Evolutionary conservation across 1,139 yeast genomes (phyloP).

Genomic region (Debaryomyces sp.): DNA sequence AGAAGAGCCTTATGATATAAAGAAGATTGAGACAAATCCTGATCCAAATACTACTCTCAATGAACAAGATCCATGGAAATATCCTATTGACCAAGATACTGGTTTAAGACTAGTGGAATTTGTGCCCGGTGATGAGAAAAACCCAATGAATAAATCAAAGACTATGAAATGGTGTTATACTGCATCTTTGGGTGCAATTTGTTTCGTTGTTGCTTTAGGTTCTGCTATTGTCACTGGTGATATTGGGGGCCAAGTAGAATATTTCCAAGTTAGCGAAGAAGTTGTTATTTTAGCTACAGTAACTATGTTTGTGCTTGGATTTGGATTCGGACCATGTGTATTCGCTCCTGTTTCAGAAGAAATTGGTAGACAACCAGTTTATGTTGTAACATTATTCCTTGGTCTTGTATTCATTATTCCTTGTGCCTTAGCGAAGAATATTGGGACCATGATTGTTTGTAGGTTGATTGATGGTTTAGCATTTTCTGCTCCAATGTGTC

Average conservation of each 20-base stretch:
- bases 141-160: constrained; percentile 58
- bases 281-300: constrained; percentile 58
- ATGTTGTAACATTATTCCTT: constrained; percentile 53
- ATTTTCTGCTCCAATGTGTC: constrained; percentile 80
- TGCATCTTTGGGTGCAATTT: constrained; percentile 47
- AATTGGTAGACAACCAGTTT: constrained; percentile 65
- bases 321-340: constrained; percentile 74
- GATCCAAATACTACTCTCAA: constrained; percentile 43
- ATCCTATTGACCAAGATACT: constrained; percentile 58
- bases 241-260: constrained; percentile 51
- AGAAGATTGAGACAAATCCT: constrained; percentile 35
- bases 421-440: constrained; percentile 71
- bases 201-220: constrained; percentile 64
- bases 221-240: constrained; percentile 67
- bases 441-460: constrained; percentile 67
- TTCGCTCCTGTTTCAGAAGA: constrained; percentile 56
- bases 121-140: constrained; percentile 53
- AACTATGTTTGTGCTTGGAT: constrained; percentile 68
- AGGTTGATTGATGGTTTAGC: constrained; percentile 71
- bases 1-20: constrained; percentile 54
- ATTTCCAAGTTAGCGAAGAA: constrained; percentile 56
- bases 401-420: constrained; percentile 72
- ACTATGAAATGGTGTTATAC: constrained; percentile 60
- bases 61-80: constrained; percentile 58
- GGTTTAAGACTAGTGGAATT: constrained; percentile 63